A percentile compares a stretch with the other conserved stretches of the same genome.
phyloP scores from a whole-genome alignment of 108 stramenopile species.

The Cyclotella atomus region DNA sequence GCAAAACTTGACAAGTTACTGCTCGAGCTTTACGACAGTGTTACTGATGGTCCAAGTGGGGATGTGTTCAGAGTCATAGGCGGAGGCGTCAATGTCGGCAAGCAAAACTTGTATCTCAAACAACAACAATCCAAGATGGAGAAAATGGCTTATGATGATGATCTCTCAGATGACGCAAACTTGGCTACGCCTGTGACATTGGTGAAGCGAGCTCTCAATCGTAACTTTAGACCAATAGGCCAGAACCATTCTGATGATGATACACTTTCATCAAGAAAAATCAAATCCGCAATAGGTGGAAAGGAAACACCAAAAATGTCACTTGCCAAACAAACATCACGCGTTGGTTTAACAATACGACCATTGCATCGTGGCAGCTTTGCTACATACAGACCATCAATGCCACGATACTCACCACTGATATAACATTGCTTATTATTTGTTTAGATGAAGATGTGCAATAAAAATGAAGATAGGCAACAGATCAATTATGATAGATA shows the following conservation, averaged over 20 bases:
- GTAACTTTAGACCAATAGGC: constrained; percentile 23
- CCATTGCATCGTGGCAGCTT: no score
- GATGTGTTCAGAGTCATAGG: constrained; percentile 80
- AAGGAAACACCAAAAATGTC: constrained; percentile 40
- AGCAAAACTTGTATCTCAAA: constrained; percentile 76
- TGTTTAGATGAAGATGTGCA: no score
- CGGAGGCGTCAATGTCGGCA: constrained; percentile 77
- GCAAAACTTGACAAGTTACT: constrained; percentile 84
- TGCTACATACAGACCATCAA: no score
- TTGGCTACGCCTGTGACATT: constrained; percentile 23
- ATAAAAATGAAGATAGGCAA: no score
- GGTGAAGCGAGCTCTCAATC: constrained; percentile 42
- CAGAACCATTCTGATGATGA: not conserved
- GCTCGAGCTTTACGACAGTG: constrained; percentile 73
- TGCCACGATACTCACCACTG: no score
- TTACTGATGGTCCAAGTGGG: constrained; percentile 70
- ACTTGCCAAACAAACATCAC: constrained; percentile 14
- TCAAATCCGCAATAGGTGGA: not conserved
- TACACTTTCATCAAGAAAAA: not conserved
- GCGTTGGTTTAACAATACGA: no score
- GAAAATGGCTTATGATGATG: constrained; percentile 10
- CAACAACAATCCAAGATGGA: constrained; percentile 44
- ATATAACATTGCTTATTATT: no score
- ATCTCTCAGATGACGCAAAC: constrained; percentile 3
- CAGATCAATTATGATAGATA: no score